Percentiles rank a stretch among this genome's conserved stretches.
These are phyloP conservation scores for Fusarium fracticaudum DNA, from an alignment of 2,329 filamentous ascomycete genomes.

Conservation along the genomic window DNA sequence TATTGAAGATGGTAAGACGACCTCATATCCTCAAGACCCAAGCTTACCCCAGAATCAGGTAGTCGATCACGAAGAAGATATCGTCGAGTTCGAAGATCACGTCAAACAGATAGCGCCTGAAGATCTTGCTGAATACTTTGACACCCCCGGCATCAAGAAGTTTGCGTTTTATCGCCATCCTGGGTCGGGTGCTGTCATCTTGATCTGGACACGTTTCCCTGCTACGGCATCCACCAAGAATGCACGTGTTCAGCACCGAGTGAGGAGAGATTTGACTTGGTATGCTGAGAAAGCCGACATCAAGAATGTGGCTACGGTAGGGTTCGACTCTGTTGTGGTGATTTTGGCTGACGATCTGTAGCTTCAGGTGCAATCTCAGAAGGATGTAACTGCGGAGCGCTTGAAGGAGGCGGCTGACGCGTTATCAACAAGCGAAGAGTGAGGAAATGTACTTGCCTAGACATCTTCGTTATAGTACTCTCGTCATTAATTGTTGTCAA, in stretches of 20 bases:
- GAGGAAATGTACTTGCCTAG: no score
- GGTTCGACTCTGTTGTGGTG: rapidly evolving
- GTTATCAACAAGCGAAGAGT: rapidly evolving
- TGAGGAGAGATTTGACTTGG: slow-evolving; percentile 7
- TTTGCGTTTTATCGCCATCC: slow-evolving; percentile 13
- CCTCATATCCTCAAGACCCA: rapidly evolving
- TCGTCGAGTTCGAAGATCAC: background rate
- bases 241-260: background rate
- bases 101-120: background rate
- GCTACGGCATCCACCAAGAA: background rate
- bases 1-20: slow-evolving; percentile 5
- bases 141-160: background rate
- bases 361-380: background rate
- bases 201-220: slow-evolving; percentile 20
- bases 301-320: background rate
- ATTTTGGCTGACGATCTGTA: background rate
- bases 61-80: background rate
- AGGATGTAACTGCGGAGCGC: background rate
- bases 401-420: background rate
- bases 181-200: background rate
- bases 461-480: background rate
- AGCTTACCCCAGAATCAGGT: background rate
- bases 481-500: background rate
- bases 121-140: background rate
- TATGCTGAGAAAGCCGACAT: background rate